Conservation (phyloP, 306 rosid genomes). For the Senna siamea region DNA sequence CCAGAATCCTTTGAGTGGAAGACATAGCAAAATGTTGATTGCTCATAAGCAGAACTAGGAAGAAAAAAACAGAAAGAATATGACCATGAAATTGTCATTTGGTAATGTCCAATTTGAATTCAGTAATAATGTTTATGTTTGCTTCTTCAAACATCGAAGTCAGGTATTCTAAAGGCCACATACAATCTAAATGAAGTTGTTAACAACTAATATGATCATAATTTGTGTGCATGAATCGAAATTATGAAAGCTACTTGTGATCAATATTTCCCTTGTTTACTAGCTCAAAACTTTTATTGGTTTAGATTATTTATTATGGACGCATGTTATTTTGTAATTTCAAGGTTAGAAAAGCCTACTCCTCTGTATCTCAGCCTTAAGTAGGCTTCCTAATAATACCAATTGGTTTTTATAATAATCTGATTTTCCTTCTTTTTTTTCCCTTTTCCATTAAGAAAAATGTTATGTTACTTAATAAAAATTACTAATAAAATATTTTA, state of each 20-base stretch:
- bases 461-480: slow-evolving; percentile 4
- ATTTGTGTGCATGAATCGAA: not conserved
- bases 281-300: slow-evolving; percentile 7
- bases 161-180: slow-evolving; percentile 22
- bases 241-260: slow-evolving; percentile 7
- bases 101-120: slow-evolving; percentile 19
- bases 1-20: slow-evolving; percentile 87
- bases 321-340: slow-evolving; percentile 17
- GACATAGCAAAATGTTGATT: slow-evolving; percentile 71
- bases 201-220: not conserved
- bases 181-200: slow-evolving; percentile 16
- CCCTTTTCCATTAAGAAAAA: not conserved
- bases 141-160: slow-evolving; percentile 4
- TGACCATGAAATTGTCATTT: slow-evolving; percentile 15
- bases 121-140: slow-evolving; percentile 22
- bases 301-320: slow-evolving; percentile 18
- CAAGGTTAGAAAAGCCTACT: not conserved
- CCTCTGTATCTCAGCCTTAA: not conserved
- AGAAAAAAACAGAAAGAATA: slow-evolving; percentile 31
- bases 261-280: not conserved
- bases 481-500: slow-evolving; percentile 3
- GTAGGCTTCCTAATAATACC: slow-evolving; percentile 12
- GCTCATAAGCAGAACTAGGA: slow-evolving; percentile 83
- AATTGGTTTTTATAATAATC: not conserved
- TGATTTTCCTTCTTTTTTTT: slow-evolving; percentile 12